Base-by-base conservation (phyloP, 306 rosid genomes). In the Oxytropis ochrocephala region DNA sequence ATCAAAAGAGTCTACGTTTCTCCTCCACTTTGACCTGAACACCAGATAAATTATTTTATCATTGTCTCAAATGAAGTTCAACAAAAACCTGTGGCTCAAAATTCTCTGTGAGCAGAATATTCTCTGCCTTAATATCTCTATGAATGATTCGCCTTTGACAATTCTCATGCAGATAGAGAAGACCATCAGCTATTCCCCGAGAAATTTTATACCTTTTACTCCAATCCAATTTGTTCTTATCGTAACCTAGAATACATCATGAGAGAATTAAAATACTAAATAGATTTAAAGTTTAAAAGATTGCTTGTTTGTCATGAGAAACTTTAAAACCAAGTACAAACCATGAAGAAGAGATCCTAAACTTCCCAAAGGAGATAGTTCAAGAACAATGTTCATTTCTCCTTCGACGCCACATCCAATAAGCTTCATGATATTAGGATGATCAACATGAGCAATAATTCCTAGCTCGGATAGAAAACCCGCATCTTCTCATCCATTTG, bases 391-490 rank as follows among this genome's bases (percentile, higher is more conserved):
- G 65, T 85, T 84, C 99, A 91, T 87, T 72, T 90, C 99, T 67
- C 87, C 79, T 52, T 92, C 96, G 24, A 84, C 74, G 64, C 96
- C 75, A 65, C 95, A 87, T 44, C 99, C 99, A 32, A 94, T 64
- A 42, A 91, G 72, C 80, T 94, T 94, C 32, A 97, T 97, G 5
- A 83, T 81, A 68, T 94, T 94, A 13, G 89, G 91, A 82, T 94
- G 99, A 41, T 91, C 80, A 5, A 94, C 87, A 42, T 94, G 96
- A 79, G 97, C 99, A 64, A 91, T 87, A 70, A 89, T 72, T 9
- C 99, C 99, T n/a, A 94, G 69, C 82, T 94, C 99, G 24, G 91
- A 87, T 53, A 94, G 79, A 82, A 94, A 94, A 8, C 89, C 77
- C 3, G 84, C 66, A 8, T 88, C 54, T 84, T 85, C 70, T 94